Conservation (phyloP, 805 yeast species). For the Pichia phayaonensis region DNA sequence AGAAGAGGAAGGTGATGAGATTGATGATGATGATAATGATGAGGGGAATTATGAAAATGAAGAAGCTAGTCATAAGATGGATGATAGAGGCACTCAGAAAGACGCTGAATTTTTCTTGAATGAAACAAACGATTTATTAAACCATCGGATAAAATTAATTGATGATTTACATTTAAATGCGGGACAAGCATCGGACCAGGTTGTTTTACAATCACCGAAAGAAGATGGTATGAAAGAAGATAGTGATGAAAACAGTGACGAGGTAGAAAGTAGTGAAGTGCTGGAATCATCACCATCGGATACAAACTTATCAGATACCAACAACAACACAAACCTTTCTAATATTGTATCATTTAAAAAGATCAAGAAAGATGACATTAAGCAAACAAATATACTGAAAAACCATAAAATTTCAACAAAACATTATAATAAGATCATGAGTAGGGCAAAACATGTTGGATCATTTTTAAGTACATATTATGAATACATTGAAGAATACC, state of each 20-base stretch:
- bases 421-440: slow-evolving; percentile 12
- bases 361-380: not conserved
- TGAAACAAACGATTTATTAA: slow-evolving; percentile 36
- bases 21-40: not conserved
- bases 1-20: not conserved
- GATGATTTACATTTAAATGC: slow-evolving; percentile 35
- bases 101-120: slow-evolving; percentile 8
- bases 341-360: not conserved
- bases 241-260: not conserved
- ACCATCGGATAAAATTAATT: slow-evolving; percentile 35
- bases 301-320: not conserved
- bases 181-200: slow-evolving; percentile 15
- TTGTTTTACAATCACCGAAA: not conserved
- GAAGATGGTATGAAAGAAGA: no score
- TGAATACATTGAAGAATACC: slow-evolving; percentile 36
- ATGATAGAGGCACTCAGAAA: not conserved
- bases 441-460: slow-evolving; percentile 7
- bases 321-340: not conserved
- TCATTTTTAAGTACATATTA: slow-evolving; percentile 41
- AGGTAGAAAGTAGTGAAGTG: no score
- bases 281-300: not conserved
- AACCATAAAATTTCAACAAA: slow-evolving; percentile 18
- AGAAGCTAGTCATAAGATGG: not conserved
- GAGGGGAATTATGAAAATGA: not conserved
- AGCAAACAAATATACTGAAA: not conserved